phyloP scores from a whole-genome alignment of 805 yeast species.

The Candida vartiovaarae region DNA sequence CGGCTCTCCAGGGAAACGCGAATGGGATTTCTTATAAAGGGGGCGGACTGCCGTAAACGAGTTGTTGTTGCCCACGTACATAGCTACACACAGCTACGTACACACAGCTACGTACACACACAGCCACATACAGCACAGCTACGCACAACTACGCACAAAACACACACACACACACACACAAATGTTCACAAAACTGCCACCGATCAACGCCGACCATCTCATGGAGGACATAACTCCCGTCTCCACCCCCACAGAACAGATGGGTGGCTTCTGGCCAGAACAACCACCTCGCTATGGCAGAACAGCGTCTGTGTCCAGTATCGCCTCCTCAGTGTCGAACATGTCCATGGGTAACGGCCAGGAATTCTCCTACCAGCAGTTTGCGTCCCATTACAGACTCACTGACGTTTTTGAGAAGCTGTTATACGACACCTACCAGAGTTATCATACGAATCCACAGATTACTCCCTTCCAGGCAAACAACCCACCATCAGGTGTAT shows the following conservation, averaged over 20 bases:
- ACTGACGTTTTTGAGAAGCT: slow-evolving; percentile 37
- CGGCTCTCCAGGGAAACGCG: too few relatives aligned
- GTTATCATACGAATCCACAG: slow-evolving; percentile 48
- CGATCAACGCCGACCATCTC: slow-evolving; percentile 10
- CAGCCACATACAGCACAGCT: too few relatives aligned
- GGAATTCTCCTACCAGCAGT: slow-evolving; percentile 19
- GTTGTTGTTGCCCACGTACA: too few relatives aligned
- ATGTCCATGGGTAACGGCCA: slow-evolving; percentile 14
- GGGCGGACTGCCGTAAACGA: too few relatives aligned
- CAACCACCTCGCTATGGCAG: slow-evolving; percentile 19
- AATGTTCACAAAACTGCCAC: slow-evolving; percentile 15
- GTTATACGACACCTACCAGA: slow-evolving; percentile 40
- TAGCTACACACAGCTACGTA: too few relatives aligned
- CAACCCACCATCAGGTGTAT: slow-evolving; percentile 63
- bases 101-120: too few relatives aligned
- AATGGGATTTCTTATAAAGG: too few relatives aligned
- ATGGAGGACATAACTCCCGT: slow-evolving; percentile 19
- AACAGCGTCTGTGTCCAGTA: slow-evolving; percentile 21
- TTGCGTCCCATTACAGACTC: slow-evolving; percentile 22
- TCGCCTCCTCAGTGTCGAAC: slow-evolving; percentile 15
- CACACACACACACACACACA: slow-evolving; percentile 3
- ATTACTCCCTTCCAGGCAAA: slow-evolving; percentile 60
- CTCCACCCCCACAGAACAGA: slow-evolving; percentile 21
- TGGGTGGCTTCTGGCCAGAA: slow-evolving; percentile 8
- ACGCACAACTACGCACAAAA: too few relatives aligned